phyloP scores from a whole-genome alignment of 805 yeast species.

The Ogataea trehaloabstinens region DNA sequence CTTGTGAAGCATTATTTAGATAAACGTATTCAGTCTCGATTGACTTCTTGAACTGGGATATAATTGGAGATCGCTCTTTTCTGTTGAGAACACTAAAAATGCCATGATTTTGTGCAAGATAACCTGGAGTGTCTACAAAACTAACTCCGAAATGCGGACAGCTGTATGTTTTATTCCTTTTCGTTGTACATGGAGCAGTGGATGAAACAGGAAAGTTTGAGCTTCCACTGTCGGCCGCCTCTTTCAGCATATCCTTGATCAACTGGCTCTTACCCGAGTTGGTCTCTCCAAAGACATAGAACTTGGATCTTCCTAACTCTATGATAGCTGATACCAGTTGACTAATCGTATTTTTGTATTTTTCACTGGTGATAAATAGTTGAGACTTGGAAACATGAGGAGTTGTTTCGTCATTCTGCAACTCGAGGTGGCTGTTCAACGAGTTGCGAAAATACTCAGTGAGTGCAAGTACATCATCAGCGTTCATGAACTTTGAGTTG shows the following conservation, averaged over 20 bases:
- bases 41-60: slow-evolving; percentile 4
- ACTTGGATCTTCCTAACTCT: slow-evolving; percentile 1
- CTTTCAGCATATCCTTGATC: slow-evolving; percentile 9
- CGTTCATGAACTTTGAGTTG: no score
- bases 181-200: slow-evolving; percentile 18
- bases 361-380: slow-evolving; percentile 7
- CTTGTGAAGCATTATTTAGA: slow-evolving; percentile 3
- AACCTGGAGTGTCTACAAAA: slow-evolving; percentile 32
- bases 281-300: slow-evolving; percentile 28
- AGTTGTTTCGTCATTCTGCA: background rate
- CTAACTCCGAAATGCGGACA: slow-evolving; percentile 14
- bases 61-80: background rate
- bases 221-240: slow-evolving; percentile 5
- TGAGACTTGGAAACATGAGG: background rate
- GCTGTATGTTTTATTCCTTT: slow-evolving; percentile 9
- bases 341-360: slow-evolving; percentile 1
- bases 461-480: background rate
- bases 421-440: slow-evolving; percentile 7
- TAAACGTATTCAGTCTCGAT: background rate
- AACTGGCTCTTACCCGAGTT: slow-evolving; percentile 30
- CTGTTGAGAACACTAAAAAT: slow-evolving; percentile 15
- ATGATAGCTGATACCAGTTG: slow-evolving; percentile 6
- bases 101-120: slow-evolving; percentile 19
- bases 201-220: slow-evolving; percentile 13
- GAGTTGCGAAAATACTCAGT: slow-evolving; percentile 4